Base-by-base conservation (phyloP, 176 grass and related monocot species). In the Puya raimondii region DNA sequence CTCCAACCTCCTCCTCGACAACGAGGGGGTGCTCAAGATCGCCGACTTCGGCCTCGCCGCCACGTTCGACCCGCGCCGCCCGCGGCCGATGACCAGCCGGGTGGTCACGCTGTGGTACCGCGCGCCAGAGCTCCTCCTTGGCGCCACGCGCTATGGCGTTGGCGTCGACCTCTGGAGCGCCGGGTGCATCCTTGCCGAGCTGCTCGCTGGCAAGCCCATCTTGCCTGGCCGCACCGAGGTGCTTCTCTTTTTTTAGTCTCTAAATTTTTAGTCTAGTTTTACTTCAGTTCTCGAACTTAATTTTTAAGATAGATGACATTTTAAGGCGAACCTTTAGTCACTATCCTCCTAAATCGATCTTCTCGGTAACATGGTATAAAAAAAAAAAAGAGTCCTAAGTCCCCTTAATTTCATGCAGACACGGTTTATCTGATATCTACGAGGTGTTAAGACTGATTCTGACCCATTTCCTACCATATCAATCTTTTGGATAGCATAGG, bases 61-160 rank as follows among this genome's bases (percentile, higher is more conserved):
- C 25, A 63, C 79, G 50, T 82, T 82, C 49, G 71, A 87, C 26
- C 85, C 85, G 61, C 47, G 73, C 10, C 64, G 58, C 18, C 82
- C 71, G 58, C 65, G 64, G 23, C 64, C 71, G 10, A 87, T 87
- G 80, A 87, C 85, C 16, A 87, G 71, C 66, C 68, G 71, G 23
- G 85, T 87, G 47, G 71, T 87, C 22, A 82, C 85, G 5, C 70
- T 87, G 12, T 87, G 85, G 85, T 87, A 87, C 53, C 61, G 85
- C 16, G 79, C 80, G 2, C 85, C 85, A 6, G 85, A 87, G 56
- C 67, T 87, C 61, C 26, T 87, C 4, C 80, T 87, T 1, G 84
- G 84, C 16, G 67, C 79, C 12, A 82, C 84, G 9, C 47, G 47
- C 12, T 87, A 87, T 25, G 71, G 79, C 11, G 63, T 82, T 9